Percentiles rank a stretch among this genome's conserved stretches.
These are phyloP conservation scores for Dioscorea cayenensis DNA, from an alignment of 116 monocot genomes.

Conservation along the genomic window DNA sequence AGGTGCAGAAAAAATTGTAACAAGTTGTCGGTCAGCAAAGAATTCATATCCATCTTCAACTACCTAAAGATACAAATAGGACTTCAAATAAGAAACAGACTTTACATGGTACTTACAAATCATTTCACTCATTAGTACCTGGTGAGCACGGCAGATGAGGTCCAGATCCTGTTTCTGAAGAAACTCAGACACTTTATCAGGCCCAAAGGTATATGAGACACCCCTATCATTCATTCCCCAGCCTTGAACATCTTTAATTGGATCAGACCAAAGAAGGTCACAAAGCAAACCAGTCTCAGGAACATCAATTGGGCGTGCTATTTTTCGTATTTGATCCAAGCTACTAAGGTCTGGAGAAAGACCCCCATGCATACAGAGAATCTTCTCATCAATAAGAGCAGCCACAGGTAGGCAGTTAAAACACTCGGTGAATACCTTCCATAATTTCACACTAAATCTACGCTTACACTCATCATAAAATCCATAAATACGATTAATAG, in stretches of 20 bases:
- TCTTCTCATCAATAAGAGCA: constrained; percentile 10
- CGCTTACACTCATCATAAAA: constrained; percentile 15
- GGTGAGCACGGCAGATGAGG: constrained; percentile 12
- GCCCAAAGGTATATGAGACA: constrained; percentile 9
- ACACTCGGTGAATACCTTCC: constrained; percentile 9
- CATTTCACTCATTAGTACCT: not conserved
- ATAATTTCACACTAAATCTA: constrained; percentile 8
- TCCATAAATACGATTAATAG: constrained; percentile 13
- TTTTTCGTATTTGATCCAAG: constrained; percentile 7
- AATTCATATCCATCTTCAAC: constrained; percentile 15
- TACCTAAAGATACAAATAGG: not conserved
- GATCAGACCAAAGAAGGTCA: constrained; percentile 14
- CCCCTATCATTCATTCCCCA: constrained; percentile 17
- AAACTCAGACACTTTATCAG: constrained; percentile 10
- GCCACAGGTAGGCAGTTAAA: constrained; percentile 15
- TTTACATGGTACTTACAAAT: not conserved
- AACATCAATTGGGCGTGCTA: constrained; percentile 8
- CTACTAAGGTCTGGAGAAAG: constrained; percentile 8
- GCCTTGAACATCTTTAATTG: constrained; percentile 6
- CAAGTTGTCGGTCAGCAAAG: constrained; percentile 13
- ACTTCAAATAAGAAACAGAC: not conserved
- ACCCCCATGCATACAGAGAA: constrained; percentile 12
- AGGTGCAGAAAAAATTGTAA: constrained; percentile 9
- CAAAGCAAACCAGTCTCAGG: constrained; percentile 10
- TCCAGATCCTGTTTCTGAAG: constrained; percentile 7